These are phyloP conservation scores for Knoxia roxburghii DNA, from an alignment of 257 asterid species.

Conservation along the genomic window DNA sequence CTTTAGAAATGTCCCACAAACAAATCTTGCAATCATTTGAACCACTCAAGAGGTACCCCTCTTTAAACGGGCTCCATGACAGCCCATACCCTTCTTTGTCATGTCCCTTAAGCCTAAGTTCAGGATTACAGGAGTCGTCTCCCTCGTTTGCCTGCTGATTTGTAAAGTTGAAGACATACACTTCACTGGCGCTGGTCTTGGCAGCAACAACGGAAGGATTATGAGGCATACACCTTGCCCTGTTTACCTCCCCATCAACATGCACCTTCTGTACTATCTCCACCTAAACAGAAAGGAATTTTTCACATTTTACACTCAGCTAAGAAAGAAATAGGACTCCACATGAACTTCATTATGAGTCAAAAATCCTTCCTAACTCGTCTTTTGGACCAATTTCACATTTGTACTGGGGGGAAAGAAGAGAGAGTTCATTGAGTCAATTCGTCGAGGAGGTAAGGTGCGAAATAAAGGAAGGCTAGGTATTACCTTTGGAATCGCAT, in stretches of 20 bases:
- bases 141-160: conserved; percentile 41
- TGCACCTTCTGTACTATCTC: conserved; percentile 70
- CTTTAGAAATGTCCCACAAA: conserved; percentile 78
- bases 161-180: conserved; percentile 61
- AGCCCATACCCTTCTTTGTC: conserved; percentile 90
- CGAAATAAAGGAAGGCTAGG: conserved; percentile 7
- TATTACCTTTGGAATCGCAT: conserved; percentile 57
- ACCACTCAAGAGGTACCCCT: conserved; percentile 79
- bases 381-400: too few species aligned
- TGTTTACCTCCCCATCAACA: conserved; percentile 91
- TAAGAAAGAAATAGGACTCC: too few species aligned
- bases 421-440: conserved; percentile 6
- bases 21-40: conserved; percentile 84
- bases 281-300: conserved; percentile 39
- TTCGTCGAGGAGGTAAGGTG: conserved; percentile 41
- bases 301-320: neutral
- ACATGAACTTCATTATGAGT: too few species aligned
- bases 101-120: conserved; percentile 75
- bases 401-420: too few species aligned
- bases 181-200: conserved; percentile 68
- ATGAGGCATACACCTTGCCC: conserved; percentile 81
- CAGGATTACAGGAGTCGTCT: conserved; percentile 55
- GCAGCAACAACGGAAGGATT: conserved; percentile 72
- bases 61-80: conserved; percentile 82
- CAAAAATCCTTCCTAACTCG: too few species aligned